Evolutionary conservation across 371 early-diverging fungal genomes (phyloP), one percentile per base, ranked within the genome.

Genomic region (Conidiobolus incongruus): DNA sequence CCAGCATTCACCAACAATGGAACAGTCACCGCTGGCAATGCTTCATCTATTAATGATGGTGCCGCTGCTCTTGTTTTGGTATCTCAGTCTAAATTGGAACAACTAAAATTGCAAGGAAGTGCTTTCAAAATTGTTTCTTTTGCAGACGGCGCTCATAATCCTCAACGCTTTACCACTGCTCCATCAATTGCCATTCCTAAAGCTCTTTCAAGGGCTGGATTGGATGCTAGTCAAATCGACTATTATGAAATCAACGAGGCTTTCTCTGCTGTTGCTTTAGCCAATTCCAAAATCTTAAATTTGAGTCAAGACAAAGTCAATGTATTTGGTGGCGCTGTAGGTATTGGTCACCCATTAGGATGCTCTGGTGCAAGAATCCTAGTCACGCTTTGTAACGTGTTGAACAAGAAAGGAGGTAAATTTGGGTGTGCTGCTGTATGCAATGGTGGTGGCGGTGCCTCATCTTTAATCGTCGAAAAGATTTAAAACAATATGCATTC

Each of bases 191-290:
- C 98, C 8, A 72, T 95, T 47, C 93, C 90, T 41, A 77, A 85
- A 58, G 92, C 93, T 8, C 67, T 98, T 47, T 61, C 69, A 49
- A 74, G 71, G 22, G 91, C 90, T 49, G 38, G 68, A 13, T 56
- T 66, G 22, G 61, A 70, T 40, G 54, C 71, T 17, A 78, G 75
- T 38, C 57, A 70, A 44, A 75, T 89, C 26, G 81, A 71, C 22
- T 86, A 64, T 51, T 77, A 73, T 50, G 90, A 98, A 67, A 74
- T 98, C 61, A 98, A 98, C 63, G 98, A 98, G 66, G 98, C 98
- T 12, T 98, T 96, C 64, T 73, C 88, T 1, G 90, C 86, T 4
- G 97, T 95, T 15, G 88, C 82, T 1, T 65, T 88, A 35, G 93
- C 87, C 49, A 95, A 95, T 64, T 62, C 65, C 51, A 75, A 81